Base-by-base conservation (phyloP, 2,329 filamentous ascomycete genomes). In the Fusarium verrucosum region DNA sequence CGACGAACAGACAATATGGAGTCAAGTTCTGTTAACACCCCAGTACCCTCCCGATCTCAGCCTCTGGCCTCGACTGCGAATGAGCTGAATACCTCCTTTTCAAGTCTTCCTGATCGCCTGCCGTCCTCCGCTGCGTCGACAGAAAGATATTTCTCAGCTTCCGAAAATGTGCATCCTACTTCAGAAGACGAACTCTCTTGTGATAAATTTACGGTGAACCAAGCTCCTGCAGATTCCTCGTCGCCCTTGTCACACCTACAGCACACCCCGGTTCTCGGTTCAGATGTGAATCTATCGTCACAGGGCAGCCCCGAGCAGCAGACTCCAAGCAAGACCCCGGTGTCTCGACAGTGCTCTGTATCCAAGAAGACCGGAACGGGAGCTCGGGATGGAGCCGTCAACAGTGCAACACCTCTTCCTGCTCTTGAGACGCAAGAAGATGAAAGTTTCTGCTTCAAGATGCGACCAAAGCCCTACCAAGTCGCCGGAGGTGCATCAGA, bases 391-490 rank as follows among this genome's bases (percentile, higher is more conserved):
- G 11, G 13, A 36, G 3, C 17, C 11, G 16, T 20, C 20, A 19
- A 50, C 10, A 26, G 46, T 20, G 40, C 36, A 23, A 41, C 16
- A 25, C 23, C 16, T 32, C 25, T 37, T 2, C 43, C 47, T 11
- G 46, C 52, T 35, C 62, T 71, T 10, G 60, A 71, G 46, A 76
- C 70, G 10, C 74, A 78, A 38, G 66, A 72, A 57, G 75, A 78
- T 36, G 64, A 70, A 13, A 78, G 73, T 51, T 77, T 77, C 45
- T 62, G 66, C 17, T 78, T 74, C 58, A 75, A 70, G 20, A 69
- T 70, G 37, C 68, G 58, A 7, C 35, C 55, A 25, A 69, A 23
- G 41, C 9, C n/a, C 17, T 25, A 44, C 9, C 36, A 52, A 17
- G 35, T 40, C 3, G 7, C 28, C 2, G 23, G 42, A 16, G 16